Conservation (phyloP, 179 eudicot genomes). For the Nepenthes alata region DNA sequence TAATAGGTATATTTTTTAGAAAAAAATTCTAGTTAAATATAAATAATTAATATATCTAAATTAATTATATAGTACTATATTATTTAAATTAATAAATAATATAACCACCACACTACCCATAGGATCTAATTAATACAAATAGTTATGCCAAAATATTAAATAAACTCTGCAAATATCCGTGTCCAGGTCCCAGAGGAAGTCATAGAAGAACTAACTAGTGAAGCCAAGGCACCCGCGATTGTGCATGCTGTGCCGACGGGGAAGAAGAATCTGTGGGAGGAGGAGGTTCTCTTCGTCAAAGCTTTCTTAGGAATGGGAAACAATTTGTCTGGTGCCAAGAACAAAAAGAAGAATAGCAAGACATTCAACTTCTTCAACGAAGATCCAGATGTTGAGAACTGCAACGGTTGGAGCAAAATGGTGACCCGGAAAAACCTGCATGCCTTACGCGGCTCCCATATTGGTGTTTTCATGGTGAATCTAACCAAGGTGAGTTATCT, state of each 20-base stretch:
- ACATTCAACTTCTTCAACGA: slow-evolving; percentile 46
- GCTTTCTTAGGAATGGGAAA: slow-evolving; percentile 26
- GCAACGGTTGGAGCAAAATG: slow-evolving; percentile 63
- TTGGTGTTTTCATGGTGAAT: slow-evolving; percentile 69
- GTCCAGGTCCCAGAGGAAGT: slow-evolving; percentile 43
- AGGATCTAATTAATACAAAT: too few relatives aligned
- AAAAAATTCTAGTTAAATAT: too few relatives aligned
- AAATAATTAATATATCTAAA: too few relatives aligned
- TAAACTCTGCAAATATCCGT: background rate
- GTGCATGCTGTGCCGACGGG: slow-evolving; percentile 28
- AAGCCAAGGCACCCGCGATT: slow-evolving; percentile 31
- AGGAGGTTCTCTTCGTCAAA: slow-evolving; percentile 21
- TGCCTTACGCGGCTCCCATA: slow-evolving; percentile 31
- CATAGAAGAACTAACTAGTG: slow-evolving; percentile 46
- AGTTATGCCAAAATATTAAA: too few relatives aligned
- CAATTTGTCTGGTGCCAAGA: slow-evolving; percentile 17
- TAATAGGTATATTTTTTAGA: too few relatives aligned
- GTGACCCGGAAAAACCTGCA: slow-evolving; percentile 36
- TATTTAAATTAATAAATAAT: too few relatives aligned
- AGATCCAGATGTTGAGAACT: slow-evolving; percentile 50
- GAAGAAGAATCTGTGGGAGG: slow-evolving; percentile 23
- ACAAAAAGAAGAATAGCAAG: slow-evolving; percentile 37
- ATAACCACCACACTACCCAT: too few relatives aligned
- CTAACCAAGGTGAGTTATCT: slow-evolving; percentile 33
- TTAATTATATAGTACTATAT: too few relatives aligned